Evolutionary conservation across 192 early-diverging fungal genomes (phyloP).

Genomic region (Gonapodya sp.): DNA sequence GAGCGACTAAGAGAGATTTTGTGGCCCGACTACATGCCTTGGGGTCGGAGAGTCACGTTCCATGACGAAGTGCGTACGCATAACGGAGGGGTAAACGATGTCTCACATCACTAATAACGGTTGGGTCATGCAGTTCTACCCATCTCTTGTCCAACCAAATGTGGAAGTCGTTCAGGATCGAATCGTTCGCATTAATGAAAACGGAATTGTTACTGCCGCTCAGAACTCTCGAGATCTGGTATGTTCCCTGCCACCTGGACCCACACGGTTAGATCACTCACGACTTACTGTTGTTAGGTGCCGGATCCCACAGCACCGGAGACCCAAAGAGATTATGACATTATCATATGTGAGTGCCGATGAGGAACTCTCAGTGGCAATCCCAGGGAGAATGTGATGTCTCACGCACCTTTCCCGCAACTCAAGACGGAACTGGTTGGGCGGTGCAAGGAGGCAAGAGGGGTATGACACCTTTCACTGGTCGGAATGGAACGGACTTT

Average conservation of each 20-base stretch:
- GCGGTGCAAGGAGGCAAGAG: background rate
- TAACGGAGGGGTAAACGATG: background rate
- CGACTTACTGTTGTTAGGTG: background rate
- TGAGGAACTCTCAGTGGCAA: background rate
- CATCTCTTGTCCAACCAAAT: background rate
- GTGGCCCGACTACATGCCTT: constrained; percentile 8
- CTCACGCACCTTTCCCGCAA: background rate
- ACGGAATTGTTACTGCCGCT: background rate
- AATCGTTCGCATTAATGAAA: constrained; percentile 6
- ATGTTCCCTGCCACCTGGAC: background rate
- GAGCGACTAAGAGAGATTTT: background rate
- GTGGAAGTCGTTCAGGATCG: constrained; percentile 8
- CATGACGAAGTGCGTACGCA: background rate
- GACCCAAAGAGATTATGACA: background rate
- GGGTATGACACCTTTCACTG: constrained; percentile 3
- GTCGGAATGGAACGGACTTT: background rate
- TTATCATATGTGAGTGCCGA: background rate
- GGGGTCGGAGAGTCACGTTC: background rate
- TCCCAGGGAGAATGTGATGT: background rate
- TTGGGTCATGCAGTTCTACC: background rate
- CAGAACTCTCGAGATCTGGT: background rate
- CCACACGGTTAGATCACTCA: background rate
- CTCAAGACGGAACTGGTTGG: background rate
- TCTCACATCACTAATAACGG: background rate
- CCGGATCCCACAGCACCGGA: background rate